Conservation (phyloP, 257 asterid species). For the Rauvolfia tetraphylla region DNA sequence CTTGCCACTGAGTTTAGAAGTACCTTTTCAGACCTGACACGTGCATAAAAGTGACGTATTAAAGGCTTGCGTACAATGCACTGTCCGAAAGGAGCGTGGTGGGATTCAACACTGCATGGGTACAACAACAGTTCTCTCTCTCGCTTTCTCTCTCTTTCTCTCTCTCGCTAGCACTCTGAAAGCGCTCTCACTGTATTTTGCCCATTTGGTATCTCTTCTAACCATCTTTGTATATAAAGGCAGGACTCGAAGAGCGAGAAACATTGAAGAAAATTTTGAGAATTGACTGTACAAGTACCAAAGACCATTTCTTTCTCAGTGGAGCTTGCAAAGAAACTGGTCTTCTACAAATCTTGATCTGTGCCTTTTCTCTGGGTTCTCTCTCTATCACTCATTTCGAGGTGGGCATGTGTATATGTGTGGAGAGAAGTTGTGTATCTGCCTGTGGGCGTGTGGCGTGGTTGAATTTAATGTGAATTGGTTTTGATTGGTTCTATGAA, state of each 20-base stretch:
- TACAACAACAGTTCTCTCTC: background rate
- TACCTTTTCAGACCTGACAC: background rate
- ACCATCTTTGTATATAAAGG: background rate
- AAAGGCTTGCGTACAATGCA: background rate
- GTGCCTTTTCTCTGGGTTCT: background rate
- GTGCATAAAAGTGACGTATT: background rate
- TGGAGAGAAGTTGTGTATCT: background rate
- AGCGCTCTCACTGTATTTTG: background rate
- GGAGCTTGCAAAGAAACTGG: background rate
- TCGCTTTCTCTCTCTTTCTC: no score
- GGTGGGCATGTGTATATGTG: constrained; percentile 1
- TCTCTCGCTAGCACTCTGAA: background rate
- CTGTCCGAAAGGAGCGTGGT: background rate
- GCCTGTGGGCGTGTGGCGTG: constrained; percentile 5
- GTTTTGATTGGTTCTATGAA: constrained; percentile 1
- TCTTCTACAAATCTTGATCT: constrained; percentile 4
- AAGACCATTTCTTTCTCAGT: background rate
- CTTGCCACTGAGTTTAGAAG: background rate
- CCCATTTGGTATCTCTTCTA: background rate
- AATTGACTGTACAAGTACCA: background rate
- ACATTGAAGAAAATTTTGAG: background rate
- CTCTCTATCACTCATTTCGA: no score
- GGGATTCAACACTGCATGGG: background rate
- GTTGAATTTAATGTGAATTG: constrained; percentile 7
- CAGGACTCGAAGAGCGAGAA: background rate